Evolutionary conservation across 1,284 basidiomycete genomes (phyloP).

Genomic region (Pseudozyma pruni): DNA sequence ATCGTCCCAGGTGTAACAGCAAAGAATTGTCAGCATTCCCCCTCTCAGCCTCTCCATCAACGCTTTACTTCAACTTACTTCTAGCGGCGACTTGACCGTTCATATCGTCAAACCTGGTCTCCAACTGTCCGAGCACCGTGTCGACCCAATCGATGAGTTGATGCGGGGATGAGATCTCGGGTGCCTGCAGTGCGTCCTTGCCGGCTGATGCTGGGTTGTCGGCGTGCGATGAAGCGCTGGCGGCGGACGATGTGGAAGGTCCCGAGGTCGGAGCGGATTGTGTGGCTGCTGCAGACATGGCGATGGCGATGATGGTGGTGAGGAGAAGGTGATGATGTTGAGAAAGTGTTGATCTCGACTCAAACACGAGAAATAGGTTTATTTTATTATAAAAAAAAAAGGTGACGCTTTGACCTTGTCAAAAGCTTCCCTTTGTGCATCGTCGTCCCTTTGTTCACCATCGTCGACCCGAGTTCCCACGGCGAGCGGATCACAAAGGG

Average conservation of each 20-base stretch:
- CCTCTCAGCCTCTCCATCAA: too few species aligned
- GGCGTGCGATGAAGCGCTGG: conserved; percentile 8
- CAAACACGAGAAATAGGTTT: not conserved
- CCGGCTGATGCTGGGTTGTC: conserved; percentile 1
- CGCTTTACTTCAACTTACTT: conserved; percentile 48
- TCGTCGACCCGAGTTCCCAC: conserved; percentile 4
- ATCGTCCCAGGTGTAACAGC: not conserved
- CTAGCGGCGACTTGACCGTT: conserved; percentile 56
- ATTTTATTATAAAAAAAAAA: not conserved
- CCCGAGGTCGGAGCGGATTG: not conserved
- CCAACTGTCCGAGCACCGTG: conserved; percentile 56
- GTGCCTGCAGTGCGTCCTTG: conserved; percentile 3
- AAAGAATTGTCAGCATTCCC: not conserved
- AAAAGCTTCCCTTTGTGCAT: conserved; percentile 6
- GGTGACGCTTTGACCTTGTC: not conserved
- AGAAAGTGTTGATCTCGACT: conserved; percentile 23
- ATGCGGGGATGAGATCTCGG: conserved; percentile 58
- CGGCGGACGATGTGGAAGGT: not conserved
- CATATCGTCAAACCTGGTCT: conserved; percentile 59
- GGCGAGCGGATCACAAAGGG: conserved; percentile 1
- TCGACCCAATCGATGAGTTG: conserved; percentile 67
- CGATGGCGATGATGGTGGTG: conserved; percentile 4
- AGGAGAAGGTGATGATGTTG: conserved; percentile 3
- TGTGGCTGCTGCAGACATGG: conserved; percentile 9
- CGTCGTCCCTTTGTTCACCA: not conserved